Conservation (phyloP, 2,329 filamentous ascomycete genomes). For the Balansia obtecta region DNA sequence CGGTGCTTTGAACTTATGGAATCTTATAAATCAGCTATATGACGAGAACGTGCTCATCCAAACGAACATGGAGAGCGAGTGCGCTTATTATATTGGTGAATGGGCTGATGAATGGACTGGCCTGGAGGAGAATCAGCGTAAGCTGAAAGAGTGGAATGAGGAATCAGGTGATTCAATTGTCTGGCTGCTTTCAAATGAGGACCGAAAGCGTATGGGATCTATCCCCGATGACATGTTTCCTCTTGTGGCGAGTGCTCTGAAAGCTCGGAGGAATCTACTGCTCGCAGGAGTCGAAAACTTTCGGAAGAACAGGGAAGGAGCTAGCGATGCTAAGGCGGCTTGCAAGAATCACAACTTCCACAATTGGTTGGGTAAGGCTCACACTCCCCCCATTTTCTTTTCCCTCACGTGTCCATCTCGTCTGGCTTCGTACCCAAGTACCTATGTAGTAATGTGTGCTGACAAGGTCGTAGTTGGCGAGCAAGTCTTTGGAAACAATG, state of each 20-base stretch:
- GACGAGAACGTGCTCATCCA: constrained; percentile 27
- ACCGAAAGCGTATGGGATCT: constrained; percentile 17
- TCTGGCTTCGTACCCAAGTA: neutral
- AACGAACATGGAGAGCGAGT: constrained; percentile 13
- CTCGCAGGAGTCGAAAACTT: constrained; percentile 9
- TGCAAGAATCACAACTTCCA: constrained; percentile 16
- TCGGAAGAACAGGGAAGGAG: constrained; percentile 2
- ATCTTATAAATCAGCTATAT: constrained; percentile 27
- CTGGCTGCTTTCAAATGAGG: constrained; percentile 14
- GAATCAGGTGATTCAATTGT: constrained; percentile 12
- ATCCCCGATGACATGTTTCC: constrained; percentile 18
- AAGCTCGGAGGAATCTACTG: constrained; percentile 18
- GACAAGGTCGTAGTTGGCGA: constrained; percentile 16
- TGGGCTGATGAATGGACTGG: constrained; percentile 27
- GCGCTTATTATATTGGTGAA: constrained; percentile 18
- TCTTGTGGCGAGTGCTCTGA: constrained; percentile 21
- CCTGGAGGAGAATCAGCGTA: constrained; percentile 16
- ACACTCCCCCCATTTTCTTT: neutral
- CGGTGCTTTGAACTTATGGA: constrained; percentile 36
- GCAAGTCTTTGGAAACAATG: constrained; percentile 14
- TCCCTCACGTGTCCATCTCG: neutral
- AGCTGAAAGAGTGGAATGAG: constrained; percentile 18
- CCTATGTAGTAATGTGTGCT: neutral
- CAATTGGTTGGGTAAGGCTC: constrained; percentile 25
- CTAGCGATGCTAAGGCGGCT: constrained; percentile 15